Base-by-base conservation (phyloP, 805 yeast species). In the Saturnispora serradocipensis region DNA sequence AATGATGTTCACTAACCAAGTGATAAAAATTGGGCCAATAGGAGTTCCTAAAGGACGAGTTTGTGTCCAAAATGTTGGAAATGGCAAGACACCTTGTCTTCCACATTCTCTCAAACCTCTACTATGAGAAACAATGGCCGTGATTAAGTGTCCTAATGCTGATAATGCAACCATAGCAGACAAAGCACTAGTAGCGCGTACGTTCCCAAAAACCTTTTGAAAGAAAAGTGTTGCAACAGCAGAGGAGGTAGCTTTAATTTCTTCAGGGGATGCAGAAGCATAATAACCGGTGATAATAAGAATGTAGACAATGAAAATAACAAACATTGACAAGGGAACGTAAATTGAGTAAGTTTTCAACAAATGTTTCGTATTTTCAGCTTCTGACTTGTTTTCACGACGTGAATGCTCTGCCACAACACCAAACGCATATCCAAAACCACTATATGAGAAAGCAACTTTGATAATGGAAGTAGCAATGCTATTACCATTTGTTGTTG, bases 111-210 rank as follows among this genome's bases (percentile, higher is more conserved):
- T 90, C 49, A 86, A 73, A 55, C 85, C 78, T 70, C 95, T 76
- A 51, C 91, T 90, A 67, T 87, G 95, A 3, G 91, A 80, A 62
- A 85, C 83, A 49, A 84, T 82, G 40, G 86, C 95, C n/a, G 89
- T 78, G 67, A 86, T 64, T 43, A 88, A 91, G 62, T 87, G 88
- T 54, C 95, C 96, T 54, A 84, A 71, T 2, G 95, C 89, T 60
- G 86, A 78, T 49, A 88, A 70, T 4, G 95, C 93, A 48, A 87
- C 91, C 62, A 87, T 82, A 1, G 81, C 89, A 13, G 89, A 79
- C 9, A 87, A 76, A 3, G 90, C 93, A 61, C 70, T 81, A 68
- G 63, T 59, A 22, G 88, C 93, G 8, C 67, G 69, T 18, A 74
- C 68, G 3, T 56, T 57, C 50, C 88, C 88, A 64, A 86, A 86